Evolutionary conservation across 2,329 filamentous ascomycete species (phyloP).

Genomic region (Leptoxyphium fumago): DNA sequence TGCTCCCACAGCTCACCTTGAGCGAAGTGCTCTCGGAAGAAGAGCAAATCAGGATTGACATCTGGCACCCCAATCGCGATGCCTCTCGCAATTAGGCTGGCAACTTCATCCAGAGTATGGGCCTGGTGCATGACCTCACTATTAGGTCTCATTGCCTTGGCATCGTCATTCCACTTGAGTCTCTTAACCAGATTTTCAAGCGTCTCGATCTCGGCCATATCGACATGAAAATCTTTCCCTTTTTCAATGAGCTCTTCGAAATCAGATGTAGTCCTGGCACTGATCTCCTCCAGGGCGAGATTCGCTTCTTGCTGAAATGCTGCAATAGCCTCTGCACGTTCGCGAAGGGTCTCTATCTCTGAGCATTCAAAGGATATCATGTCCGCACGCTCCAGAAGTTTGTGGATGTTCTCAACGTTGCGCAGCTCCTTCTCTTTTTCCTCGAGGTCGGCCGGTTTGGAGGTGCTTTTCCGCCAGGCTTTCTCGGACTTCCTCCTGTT

Average conservation of each 20-base stretch:
- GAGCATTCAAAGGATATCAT: conserved; percentile 84
- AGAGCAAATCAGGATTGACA: conserved; percentile 64
- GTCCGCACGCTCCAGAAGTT: conserved; percentile 69
- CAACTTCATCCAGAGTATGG: conserved; percentile 63
- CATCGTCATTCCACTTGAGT: conserved; percentile 76
- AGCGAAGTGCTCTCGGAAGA: conserved; percentile 60
- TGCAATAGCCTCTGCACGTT: conserved; percentile 72
- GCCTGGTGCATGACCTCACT: conserved; percentile 29
- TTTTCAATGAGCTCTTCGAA: conserved; percentile 85
- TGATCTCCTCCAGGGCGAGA: conserved; percentile 51
- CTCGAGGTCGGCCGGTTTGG: conserved; percentile 63
- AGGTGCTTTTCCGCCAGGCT: conserved; percentile 58
- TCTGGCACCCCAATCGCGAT: conserved; percentile 61
- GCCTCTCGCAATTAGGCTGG: conserved; percentile 63
- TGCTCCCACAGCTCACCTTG: conserved; percentile 79
- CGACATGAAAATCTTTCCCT: conserved; percentile 77
- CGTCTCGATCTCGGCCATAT: conserved; percentile 74
- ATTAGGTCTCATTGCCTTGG: conserved; percentile 36
- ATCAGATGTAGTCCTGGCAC: conserved; percentile 50
- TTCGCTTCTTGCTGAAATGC: conserved; percentile 68
- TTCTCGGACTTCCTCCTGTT: conserved; percentile 92
- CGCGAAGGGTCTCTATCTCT: conserved; percentile 72
- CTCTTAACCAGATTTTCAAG: conserved; percentile 70
- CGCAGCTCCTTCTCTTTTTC: conserved; percentile 72
- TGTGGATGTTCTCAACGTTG: conserved; percentile 76